Base-by-base conservation (phyloP, 331 rosid genomes). In the Pyracantha coccinea region DNA sequence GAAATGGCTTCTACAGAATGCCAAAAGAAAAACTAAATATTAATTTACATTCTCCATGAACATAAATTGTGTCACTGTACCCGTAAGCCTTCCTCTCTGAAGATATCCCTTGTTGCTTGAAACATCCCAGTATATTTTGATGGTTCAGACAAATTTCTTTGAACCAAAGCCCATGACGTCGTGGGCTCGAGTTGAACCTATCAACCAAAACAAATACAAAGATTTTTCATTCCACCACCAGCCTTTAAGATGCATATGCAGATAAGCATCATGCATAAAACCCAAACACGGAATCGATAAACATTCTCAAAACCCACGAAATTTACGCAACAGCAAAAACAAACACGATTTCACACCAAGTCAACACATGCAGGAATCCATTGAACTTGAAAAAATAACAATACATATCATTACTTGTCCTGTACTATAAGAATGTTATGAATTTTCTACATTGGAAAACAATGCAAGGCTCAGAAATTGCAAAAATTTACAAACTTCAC, bases 141-240 rank as follows among this genome's bases (percentile, higher is more conserved):
- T 2, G 90, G 91, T 13, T 66, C 71, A 16, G 89, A 69, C 74
- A 89, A 72, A 81, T 77, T 83, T 80, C 73, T 87, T 13, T 80
- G 89, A 25, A 88, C 77, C 65, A 89, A 75, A 73, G 89, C 91
- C 99, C 97, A 90, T 29, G 93, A 78, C 50, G 97, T 31, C 5
- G 97, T 92, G 25, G 99, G 99, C 82, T 94, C 97, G 52, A 94
- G 84, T 66, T 94, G 97, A 82, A 94, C 99, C 99, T 94, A 68
- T 72, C 45, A 80, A 69, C 75, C 70, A 78, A 75, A 4, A 25
- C 7, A 44, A 71, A 31, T 29, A 57, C 9, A 17, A 28, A 44
- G 25, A 47, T 58, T 78, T 63, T 73, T 76, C 60, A 79, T 73
- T 59, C 29, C 69, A 77, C 28, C 57, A 68, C 71, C 65, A 44